These are phyloP conservation scores for Hansenula lynferdii DNA, from an alignment of 1,139 yeast species.

Conservation along the genomic window DNA sequence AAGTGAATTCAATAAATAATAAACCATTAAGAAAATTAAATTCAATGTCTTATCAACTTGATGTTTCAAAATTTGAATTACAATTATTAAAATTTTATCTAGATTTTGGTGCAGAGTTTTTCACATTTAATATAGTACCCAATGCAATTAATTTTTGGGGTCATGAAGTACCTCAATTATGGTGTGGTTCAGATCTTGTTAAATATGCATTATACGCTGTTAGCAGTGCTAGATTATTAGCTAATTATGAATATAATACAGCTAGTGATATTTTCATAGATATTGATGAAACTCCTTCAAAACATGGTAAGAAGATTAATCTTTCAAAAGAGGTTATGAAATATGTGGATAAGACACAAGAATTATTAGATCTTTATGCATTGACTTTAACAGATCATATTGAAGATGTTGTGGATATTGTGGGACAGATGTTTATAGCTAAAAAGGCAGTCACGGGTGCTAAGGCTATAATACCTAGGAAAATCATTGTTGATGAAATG, in stretches of 20 bases:
- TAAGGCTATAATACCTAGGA: neutral
- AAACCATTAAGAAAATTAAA: neutral
- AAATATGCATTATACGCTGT: neutral
- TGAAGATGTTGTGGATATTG: neutral
- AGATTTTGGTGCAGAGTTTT: conserved; percentile 17
- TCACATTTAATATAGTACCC: conserved; percentile 10
- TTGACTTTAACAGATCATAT: neutral
- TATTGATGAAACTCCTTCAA: neutral
- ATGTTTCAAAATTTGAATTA: conserved; percentile 4
- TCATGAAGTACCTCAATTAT: conserved; percentile 11
- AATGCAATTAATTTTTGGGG: conserved; percentile 12
- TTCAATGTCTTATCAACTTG: conserved; percentile 1
- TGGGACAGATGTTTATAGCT: neutral
- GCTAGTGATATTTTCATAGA: neutral
- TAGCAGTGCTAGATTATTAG: neutral
- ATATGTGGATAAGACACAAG: neutral
- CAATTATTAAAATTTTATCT: conserved; percentile 2
- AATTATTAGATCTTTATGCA: neutral
- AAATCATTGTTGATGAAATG: neutral
- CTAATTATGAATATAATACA: neutral
- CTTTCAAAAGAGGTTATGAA: neutral
- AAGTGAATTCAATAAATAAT: neutral
- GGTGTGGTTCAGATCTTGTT: conserved; percentile 9
- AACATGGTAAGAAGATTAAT: neutral
- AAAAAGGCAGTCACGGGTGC: neutral